phyloP scores from a whole-genome alignment of 2,329 filamentous ascomycete species.

The Spiromastix sp. region DNA sequence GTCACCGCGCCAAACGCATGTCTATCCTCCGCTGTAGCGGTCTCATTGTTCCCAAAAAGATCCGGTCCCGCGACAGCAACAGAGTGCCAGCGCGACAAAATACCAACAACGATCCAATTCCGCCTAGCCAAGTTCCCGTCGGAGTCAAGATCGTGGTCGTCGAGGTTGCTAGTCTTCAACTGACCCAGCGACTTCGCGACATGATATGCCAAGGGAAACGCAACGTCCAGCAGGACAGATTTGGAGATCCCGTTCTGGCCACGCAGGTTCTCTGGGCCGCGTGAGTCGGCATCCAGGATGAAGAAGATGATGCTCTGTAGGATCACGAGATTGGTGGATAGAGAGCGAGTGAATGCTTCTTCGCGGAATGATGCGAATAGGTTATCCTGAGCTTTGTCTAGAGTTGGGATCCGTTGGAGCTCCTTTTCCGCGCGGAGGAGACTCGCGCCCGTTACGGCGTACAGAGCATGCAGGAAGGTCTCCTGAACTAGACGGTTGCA shows the following conservation, averaged over 20 bases:
- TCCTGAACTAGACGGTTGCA: conserved; percentile 31
- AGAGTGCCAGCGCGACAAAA: conserved; percentile 32
- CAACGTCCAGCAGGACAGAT: conserved; percentile 28
- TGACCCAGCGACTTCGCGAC: conserved; percentile 30
- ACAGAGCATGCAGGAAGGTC: conserved; percentile 29
- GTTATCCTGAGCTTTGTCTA: conserved; percentile 31
- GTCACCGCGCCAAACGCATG: conserved; percentile 26
- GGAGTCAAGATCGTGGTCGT: conserved; percentile 27
- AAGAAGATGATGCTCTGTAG: conserved; percentile 32
- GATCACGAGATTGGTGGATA: conserved; percentile 29
- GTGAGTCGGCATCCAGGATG: conserved; percentile 32
- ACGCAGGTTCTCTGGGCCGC: conserved; percentile 32
- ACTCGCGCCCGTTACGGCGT: conserved; percentile 29
- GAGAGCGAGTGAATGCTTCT: conserved; percentile 21
- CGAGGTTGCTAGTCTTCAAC: conserved; percentile 23
- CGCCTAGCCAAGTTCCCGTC: conserved; percentile 31
- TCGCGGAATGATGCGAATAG: conserved; percentile 30
- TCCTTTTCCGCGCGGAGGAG: conserved; percentile 22
- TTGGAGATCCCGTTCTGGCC: conserved; percentile 32
- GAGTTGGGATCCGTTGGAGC: conserved; percentile 23
- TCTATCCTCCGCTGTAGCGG: conserved; percentile 29
- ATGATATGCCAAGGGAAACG: conserved; percentile 28
- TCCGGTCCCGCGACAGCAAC: conserved; percentile 31
- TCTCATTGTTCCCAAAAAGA: conserved; percentile 27
- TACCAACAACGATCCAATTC: conserved; percentile 29